Percentiles rank a stretch among this genome's conserved stretches.
These are phyloP conservation scores for Pseudoturritis turrita DNA, from an alignment of 345 rosid species.

Conservation along the genomic window DNA sequence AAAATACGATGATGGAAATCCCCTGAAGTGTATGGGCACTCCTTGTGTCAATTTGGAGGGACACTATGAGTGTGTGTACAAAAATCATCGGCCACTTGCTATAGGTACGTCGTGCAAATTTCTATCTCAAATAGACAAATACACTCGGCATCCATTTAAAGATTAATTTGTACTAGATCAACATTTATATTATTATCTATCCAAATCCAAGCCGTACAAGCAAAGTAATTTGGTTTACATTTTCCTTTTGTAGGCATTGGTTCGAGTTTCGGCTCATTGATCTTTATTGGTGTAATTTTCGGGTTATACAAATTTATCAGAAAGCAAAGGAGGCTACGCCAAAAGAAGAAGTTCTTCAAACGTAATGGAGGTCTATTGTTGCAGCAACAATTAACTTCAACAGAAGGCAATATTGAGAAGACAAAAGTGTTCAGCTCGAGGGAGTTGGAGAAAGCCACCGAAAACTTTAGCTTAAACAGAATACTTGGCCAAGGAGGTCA, in stretches of 20 bases:
- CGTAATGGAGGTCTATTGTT: not conserved
- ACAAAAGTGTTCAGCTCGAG: not conserved
- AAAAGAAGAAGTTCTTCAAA: not conserved
- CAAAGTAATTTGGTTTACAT: too few species aligned
- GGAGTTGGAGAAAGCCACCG: not conserved
- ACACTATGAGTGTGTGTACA: not conserved
- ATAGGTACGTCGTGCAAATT: too few species aligned
- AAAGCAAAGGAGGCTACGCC: not conserved
- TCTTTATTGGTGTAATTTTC: not conserved
- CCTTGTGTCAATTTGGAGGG: not conserved
- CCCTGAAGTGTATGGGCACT: fast-evolving
- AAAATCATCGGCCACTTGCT: too few species aligned
- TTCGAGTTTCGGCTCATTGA: not conserved
- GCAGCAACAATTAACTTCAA: not conserved
- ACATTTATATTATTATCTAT: too few species aligned
- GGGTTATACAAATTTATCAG: not conserved
- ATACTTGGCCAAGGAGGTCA: constrained; percentile 2
- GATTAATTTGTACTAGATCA: too few species aligned
- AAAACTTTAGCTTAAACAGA: not conserved
- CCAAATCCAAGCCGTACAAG: too few species aligned
- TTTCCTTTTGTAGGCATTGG: not conserved
- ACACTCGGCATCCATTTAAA: too few species aligned
- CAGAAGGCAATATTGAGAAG: not conserved
- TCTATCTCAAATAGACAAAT: too few species aligned
- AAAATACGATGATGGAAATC: too few species aligned